Percentiles rank a stretch among this genome's conserved stretches.
These are phyloP conservation scores for Jimgerdemannia lactiflua DNA, from an alignment of 192 early-diverging fungal genomes.

Conservation along the genomic window DNA sequence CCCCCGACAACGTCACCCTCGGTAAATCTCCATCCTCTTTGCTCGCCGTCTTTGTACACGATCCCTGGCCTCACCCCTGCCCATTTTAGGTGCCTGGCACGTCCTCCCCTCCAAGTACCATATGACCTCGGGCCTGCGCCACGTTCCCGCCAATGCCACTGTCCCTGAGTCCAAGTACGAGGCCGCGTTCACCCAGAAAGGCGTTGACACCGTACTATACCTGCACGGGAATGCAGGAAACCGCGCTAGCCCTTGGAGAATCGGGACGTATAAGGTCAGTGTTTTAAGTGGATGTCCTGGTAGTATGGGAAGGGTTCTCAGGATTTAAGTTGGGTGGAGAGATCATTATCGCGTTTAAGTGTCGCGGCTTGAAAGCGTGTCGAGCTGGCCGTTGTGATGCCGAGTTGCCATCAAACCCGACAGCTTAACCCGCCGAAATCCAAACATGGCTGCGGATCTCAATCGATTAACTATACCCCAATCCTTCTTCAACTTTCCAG, in stretches of 20 bases:
- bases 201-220: slow-evolving; percentile 34
- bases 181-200: slow-evolving; percentile 11
- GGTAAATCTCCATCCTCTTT: slow-evolving; percentile 12
- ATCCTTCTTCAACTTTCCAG: slow-evolving; percentile 1
- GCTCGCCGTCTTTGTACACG: too few species aligned
- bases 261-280: slow-evolving; percentile 28
- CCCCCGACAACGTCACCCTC: slow-evolving; percentile 24
- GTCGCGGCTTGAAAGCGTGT: too few species aligned
- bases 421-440: too few species aligned
- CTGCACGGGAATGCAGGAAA: slow-evolving; percentile 41
- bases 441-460: too few species aligned
- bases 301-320: too few species aligned
- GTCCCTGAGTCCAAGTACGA: slow-evolving; percentile 15
- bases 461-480: too few species aligned
- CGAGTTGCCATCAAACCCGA: too few species aligned
- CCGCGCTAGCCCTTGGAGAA: slow-evolving; percentile 28
- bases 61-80: too few species aligned
- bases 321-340: too few species aligned
- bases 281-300: too few species aligned
- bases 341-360: too few species aligned
- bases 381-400: too few species aligned
- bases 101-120: slow-evolving; percentile 28
- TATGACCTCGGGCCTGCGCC: slow-evolving; percentile 11
- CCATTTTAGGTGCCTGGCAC: slow-evolving; percentile 29
- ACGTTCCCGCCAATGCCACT: background rate